Base-by-base conservation (phyloP, 2,329 filamentous ascomycete species). In the Thyridium curvatum region DNA sequence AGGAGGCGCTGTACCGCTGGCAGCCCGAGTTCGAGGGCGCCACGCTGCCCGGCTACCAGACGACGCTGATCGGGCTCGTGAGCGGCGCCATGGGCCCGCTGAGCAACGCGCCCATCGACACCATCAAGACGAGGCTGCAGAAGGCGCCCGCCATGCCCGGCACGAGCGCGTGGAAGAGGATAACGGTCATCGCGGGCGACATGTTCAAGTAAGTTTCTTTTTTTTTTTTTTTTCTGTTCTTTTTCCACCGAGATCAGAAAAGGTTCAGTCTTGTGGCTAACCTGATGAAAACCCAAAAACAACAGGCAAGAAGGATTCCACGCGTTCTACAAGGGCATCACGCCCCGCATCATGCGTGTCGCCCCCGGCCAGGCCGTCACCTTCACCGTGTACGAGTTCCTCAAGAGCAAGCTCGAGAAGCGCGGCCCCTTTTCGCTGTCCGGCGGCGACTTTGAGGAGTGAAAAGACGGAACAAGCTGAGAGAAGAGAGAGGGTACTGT, bases 301-400 rank as follows among this genome's bases (percentile, higher is more conserved):
- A 37, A 64, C 58, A 87, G 84, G 55, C 86, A 94, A 68, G 93
- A 98, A 67, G 93, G 93, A 29, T 72, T 91, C 51, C 82, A 88
- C 53, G 93, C 93, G 35, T 98, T 98, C 68, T 98, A 95, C 74
- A 97, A 97, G 76, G 93, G 93, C 54, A 98, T 98, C 65, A 98
- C 93, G 34, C 93, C 93, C 7, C 79, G 93, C 53, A 86, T 98
- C 51, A 97, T 97, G 89, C 81, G 93, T 56, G 93, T 98, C 39
- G 93, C 93, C 18, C 93, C 93, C 8, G 93, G 93, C 34, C 93
- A 98, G 71, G 93, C 79, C 42, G 79, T 83, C 39, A 83, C 79
- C 4, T 83, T 83, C 43, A 83, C 79, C 64, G 84, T 90, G 49
- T 90, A 90, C 61, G 85, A 90, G 62, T 88, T 60, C 59, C 65